Evolutionary conservation across 2,329 filamentous ascomycete genomes (phyloP).

Genomic region (Mariannaea sp.): DNA sequence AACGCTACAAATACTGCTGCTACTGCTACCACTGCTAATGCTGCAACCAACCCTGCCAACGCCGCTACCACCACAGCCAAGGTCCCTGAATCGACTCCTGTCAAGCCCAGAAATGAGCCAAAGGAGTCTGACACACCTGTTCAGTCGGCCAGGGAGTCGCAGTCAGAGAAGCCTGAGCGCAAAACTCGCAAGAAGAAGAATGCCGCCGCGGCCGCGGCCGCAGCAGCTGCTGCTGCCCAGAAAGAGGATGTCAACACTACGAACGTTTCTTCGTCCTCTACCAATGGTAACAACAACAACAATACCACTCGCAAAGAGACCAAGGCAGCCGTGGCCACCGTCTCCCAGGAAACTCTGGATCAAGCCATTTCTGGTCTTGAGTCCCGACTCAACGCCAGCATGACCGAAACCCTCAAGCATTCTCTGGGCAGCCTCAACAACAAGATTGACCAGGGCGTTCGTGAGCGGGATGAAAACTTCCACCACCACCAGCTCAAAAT

Average conservation of each 20-base stretch:
- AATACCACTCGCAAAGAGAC: constrained; percentile 43
- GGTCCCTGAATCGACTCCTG: constrained; percentile 42
- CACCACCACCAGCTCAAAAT: constrained; percentile 58
- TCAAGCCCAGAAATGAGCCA: constrained; percentile 49
- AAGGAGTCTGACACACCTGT: constrained; percentile 55
- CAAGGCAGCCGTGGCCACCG: constrained; percentile 41
- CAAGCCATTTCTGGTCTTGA: constrained; percentile 60
- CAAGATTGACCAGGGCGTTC: constrained; percentile 68
- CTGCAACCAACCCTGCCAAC: too few species aligned
- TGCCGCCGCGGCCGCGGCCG: constrained; percentile 51
- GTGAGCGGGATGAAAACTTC: constrained; percentile 56
- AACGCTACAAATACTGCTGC: too few species aligned
- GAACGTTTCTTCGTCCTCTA: too few species aligned
- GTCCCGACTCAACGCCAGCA: constrained; percentile 53
- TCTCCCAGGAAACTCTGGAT: constrained; percentile 56
- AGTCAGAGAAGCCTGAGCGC: constrained; percentile 64
- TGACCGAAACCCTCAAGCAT: constrained; percentile 58
- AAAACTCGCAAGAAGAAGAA: constrained; percentile 70
- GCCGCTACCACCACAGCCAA: too few species aligned
- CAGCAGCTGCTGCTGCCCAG: too few species aligned
- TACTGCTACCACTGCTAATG: too few species aligned
- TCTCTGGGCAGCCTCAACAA: constrained; percentile 66
- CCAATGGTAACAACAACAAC: constrained; percentile 52
- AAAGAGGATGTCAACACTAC: too few species aligned
- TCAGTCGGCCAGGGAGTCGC: constrained; percentile 46